phyloP scores from a whole-genome alignment of 1,139 yeast genomes.

The Blastobotrys proliferans region DNA sequence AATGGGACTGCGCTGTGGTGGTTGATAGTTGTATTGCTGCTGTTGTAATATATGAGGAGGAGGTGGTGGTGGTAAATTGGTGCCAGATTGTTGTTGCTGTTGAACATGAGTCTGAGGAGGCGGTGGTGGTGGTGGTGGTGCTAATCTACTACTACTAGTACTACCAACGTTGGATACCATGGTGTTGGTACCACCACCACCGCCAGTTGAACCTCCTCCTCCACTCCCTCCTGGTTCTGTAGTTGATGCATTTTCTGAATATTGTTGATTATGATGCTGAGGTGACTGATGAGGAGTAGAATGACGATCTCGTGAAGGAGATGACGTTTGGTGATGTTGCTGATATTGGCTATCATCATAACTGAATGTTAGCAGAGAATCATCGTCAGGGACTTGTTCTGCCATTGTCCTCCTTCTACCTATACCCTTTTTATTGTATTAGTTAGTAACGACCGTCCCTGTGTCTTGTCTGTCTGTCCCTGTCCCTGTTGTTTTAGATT shows the following conservation, averaged over 20 bases:
- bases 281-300: background rate
- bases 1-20: conserved; percentile 5
- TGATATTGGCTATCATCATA: conserved; percentile 8
- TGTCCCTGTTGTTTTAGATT: no score
- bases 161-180: conserved; percentile 2
- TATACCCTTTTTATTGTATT: no score
- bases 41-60: background rate
- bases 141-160: background rate
- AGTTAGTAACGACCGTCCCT: no score
- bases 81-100: background rate
- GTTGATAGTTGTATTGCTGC: conserved; percentile 3
- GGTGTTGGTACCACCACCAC: conserved; percentile 1
- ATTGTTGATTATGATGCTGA: background rate
- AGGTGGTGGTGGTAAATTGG: conserved; percentile 1
- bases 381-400: conserved; percentile 17
- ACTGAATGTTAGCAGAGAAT: conserved; percentile 15
- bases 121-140: background rate
- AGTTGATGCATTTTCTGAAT: background rate
- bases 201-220: no score
- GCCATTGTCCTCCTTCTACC: conserved; percentile 13
- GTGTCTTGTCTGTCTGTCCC: no score
- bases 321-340: conserved; percentile 1
- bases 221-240: no score
- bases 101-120: conserved; percentile 1
- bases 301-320: background rate